These are phyloP conservation scores for Mortierella sp. DNA, from an alignment of 371 early-diverging fungal genomes.

Conservation along the genomic window DNA sequence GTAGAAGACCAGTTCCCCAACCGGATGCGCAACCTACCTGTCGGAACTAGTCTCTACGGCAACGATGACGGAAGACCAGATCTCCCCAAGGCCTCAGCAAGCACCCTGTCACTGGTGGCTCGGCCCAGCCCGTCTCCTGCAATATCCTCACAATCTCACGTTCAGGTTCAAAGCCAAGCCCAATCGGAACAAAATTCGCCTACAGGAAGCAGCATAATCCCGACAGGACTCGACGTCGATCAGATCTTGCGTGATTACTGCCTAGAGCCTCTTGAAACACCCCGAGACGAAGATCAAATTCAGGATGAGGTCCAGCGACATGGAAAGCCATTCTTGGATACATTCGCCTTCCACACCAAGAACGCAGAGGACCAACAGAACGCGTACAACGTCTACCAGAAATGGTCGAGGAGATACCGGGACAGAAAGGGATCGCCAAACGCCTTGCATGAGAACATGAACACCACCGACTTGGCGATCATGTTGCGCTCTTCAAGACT, in stretches of 20 bases:
- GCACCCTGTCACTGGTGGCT: slow-evolving; percentile 33
- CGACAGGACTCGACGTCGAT: slow-evolving; percentile 61
- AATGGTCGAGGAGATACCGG: slow-evolving; percentile 75
- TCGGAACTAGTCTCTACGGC: slow-evolving; percentile 36
- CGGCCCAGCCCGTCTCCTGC: slow-evolving; percentile 34
- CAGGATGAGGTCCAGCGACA: slow-evolving; percentile 70
- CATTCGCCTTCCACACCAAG: slow-evolving; percentile 67
- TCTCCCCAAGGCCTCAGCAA: slow-evolving; percentile 29
- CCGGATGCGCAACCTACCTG: slow-evolving; percentile 31
- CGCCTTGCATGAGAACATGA: slow-evolving; percentile 65
- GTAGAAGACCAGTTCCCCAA: slow-evolving; percentile 57
- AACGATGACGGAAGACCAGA: slow-evolving; percentile 43
- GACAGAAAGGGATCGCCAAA: slow-evolving; percentile 58
- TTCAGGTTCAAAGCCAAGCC: slow-evolving; percentile 16
- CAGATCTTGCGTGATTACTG: slow-evolving; percentile 67
- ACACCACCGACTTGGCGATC: slow-evolving; percentile 67
- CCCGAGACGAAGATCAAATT: slow-evolving; percentile 52
- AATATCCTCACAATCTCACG: slow-evolving; percentile 7
- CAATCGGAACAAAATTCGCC: slow-evolving; percentile 23
- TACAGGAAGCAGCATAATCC: slow-evolving; percentile 17
- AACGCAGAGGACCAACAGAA: slow-evolving; percentile 75
- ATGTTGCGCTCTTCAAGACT: slow-evolving; percentile 74
- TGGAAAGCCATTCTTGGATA: slow-evolving; percentile 71
- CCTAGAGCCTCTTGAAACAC: slow-evolving; percentile 59
- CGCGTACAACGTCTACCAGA: slow-evolving; percentile 73